Percentiles rank a stretch among this genome's conserved stretches.
phyloP scores from a whole-genome alignment of 2,329 filamentous ascomycete species.

The Aspergillus pseudonomiae region DNA sequence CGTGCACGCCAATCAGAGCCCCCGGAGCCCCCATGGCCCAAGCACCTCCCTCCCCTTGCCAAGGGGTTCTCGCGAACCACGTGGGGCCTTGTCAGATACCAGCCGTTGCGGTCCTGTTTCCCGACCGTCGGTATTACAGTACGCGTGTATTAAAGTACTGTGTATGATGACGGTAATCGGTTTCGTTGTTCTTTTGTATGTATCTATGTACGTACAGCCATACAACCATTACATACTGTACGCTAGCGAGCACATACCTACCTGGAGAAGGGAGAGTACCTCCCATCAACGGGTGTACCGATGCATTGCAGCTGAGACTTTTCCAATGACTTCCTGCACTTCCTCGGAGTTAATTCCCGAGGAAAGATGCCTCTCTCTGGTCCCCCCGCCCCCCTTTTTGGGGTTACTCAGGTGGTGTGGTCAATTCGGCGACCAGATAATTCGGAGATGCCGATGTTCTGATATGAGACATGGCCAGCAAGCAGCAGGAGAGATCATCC shows the following conservation, averaged over 20 bases:
- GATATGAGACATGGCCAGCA: not conserved
- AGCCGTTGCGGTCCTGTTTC: constrained; percentile 14
- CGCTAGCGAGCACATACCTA: too few relatives aligned
- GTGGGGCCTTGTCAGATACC: constrained; percentile 20
- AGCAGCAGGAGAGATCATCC: not conserved
- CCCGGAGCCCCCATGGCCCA: constrained; percentile 4
- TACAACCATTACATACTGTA: too few relatives aligned
- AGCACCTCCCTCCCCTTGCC: constrained; percentile 19
- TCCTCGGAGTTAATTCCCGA: not conserved
- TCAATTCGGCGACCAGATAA: not conserved
- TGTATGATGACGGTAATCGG: not conserved
- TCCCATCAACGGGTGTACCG: not conserved
- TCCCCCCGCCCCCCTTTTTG: too few relatives aligned
- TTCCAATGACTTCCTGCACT: not conserved
- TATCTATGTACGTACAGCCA: too few relatives aligned
- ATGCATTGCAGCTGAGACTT: not conserved
- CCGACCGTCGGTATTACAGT: not conserved
- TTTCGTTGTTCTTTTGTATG: too few relatives aligned
- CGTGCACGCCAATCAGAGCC: not conserved
- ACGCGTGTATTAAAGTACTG: not conserved
- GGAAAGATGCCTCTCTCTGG: not conserved
- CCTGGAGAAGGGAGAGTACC: too few relatives aligned
- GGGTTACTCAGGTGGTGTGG: not conserved
- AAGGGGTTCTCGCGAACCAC: constrained; percentile 20
- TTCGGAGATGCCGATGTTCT: not conserved